A percentile compares a stretch with the other conserved stretches of the same genome.
These are phyloP conservation scores for Nitzschia sp. DNA, from an alignment of 108 stramenopile species.

Conservation along the genomic window DNA sequence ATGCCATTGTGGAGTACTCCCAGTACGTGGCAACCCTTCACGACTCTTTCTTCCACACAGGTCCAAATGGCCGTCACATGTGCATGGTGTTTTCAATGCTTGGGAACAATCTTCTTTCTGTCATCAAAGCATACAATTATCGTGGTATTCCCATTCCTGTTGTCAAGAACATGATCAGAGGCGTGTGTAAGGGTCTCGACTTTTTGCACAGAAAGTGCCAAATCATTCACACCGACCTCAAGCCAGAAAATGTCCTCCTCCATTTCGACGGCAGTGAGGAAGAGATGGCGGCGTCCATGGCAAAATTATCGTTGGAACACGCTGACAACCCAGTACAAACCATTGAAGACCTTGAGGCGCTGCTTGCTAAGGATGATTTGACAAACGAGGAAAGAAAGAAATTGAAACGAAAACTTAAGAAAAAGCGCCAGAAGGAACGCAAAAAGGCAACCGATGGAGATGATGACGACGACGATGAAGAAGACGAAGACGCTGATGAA, in stretches of 20 bases:
- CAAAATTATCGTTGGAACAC: slow-evolving; percentile 16
- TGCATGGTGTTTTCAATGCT: slow-evolving; percentile 98
- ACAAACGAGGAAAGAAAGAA: slow-evolving; percentile 62
- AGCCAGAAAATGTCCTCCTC: slow-evolving; percentile 97
- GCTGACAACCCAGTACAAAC: slow-evolving; percentile 30
- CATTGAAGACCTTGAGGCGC: slow-evolving; percentile 63
- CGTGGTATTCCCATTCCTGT: slow-evolving; percentile 92
- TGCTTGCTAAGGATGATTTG: slow-evolving; percentile 50
- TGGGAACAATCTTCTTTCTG: slow-evolving; percentile 93
- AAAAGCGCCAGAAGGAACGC: slow-evolving; percentile 73
- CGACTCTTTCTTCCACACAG: slow-evolving; percentile 94
- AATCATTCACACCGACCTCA: slow-evolving; percentile 98
- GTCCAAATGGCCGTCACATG: slow-evolving; percentile 96
- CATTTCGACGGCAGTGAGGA: slow-evolving; percentile 54
- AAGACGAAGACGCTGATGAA: slow-evolving; percentile 48
- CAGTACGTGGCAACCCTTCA: slow-evolving; percentile 84
- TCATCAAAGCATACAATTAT: slow-evolving; percentile 95
- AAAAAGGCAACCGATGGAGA: slow-evolving; percentile 49
- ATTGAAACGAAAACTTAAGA: slow-evolving; percentile 72
- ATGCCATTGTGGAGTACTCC: slow-evolving; percentile 66
- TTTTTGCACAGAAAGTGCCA: slow-evolving; percentile 93
- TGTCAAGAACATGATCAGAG: slow-evolving; percentile 88
- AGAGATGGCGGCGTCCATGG: slow-evolving; percentile 28
- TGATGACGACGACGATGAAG: slow-evolving; percentile 43
- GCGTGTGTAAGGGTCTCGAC: slow-evolving; percentile 91